phyloP scores from a whole-genome alignment of 371 early-diverging fungal genomes.

The Edhazardia aedis region DNA sequence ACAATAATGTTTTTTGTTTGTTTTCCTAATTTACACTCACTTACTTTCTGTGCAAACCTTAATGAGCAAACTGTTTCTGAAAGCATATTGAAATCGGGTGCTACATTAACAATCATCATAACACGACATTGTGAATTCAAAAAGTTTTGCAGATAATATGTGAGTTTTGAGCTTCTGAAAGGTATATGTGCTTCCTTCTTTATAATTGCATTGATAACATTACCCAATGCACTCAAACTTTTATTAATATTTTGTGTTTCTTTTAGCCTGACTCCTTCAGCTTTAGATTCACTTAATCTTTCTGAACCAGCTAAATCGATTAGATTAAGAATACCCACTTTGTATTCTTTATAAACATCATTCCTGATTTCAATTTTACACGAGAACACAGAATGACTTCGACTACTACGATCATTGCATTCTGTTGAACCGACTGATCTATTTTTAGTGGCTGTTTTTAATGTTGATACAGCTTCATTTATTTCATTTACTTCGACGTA shows the following conservation, averaged over 20 bases:
- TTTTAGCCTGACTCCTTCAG: conserved; percentile 65
- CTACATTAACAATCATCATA: conserved; percentile 88
- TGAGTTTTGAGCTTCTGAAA: conserved; percentile 82
- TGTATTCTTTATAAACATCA: conserved; percentile 51
- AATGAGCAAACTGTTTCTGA: conserved; percentile 71
- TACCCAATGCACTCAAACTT: conserved; percentile 64
- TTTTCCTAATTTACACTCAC: background rate
- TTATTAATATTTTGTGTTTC: conserved; percentile 90
- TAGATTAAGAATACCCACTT: conserved; percentile 58
- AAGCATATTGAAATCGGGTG: conserved; percentile 53
- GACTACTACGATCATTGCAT: conserved; percentile 70
- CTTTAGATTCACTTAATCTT: conserved; percentile 62
- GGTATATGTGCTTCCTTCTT: conserved; percentile 66
- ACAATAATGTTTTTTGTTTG: background rate
- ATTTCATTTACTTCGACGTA: conserved; percentile 49
- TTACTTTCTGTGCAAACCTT: conserved; percentile 78
- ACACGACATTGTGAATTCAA: conserved; percentile 69
- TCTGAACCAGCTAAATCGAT: conserved; percentile 98
- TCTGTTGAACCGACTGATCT: conserved; percentile 70
- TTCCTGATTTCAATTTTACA: conserved; percentile 57
- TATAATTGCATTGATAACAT: conserved; percentile 70
- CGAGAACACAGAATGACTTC: conserved; percentile 59
- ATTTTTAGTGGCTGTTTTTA: conserved; percentile 56
- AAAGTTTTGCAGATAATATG: conserved; percentile 67
- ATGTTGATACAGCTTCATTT: conserved; percentile 51